phyloP scores from a whole-genome alignment of 306 rosid species.

The Datisca glomerata region DNA sequence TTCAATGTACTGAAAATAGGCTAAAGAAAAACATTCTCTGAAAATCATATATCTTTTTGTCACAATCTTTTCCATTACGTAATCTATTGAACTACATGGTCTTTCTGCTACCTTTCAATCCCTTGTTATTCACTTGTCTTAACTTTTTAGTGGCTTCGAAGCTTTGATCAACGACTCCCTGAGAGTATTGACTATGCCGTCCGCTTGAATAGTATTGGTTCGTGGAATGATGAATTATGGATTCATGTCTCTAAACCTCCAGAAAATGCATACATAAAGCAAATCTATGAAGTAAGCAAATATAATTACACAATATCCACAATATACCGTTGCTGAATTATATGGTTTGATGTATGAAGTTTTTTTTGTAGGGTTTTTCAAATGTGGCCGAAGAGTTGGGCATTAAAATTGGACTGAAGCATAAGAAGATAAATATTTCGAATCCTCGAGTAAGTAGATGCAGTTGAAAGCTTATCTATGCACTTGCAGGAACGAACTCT shows the following conservation, averaged over 20 bases:
- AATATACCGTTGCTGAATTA: slow-evolving; percentile 8
- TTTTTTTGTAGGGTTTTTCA: slow-evolving; percentile 77
- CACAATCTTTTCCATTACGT: too few relatives aligned
- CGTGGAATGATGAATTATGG: slow-evolving; percentile 90
- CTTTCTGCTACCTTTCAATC: too few relatives aligned
- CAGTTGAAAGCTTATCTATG: too few relatives aligned
- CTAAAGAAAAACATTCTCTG: too few relatives aligned
- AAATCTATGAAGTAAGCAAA: slow-evolving; percentile 70
- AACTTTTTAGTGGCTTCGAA: slow-evolving; percentile 82
- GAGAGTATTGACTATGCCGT: slow-evolving; percentile 94
- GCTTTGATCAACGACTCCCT: slow-evolving; percentile 89
- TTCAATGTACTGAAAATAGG: too few relatives aligned
- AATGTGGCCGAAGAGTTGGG: slow-evolving; percentile 81
- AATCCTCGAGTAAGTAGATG: slow-evolving; percentile 86
- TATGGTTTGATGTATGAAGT: slow-evolving; percentile 12
- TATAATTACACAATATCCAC: slow-evolving; percentile 10
- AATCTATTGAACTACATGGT: too few relatives aligned
- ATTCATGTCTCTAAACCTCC: slow-evolving; percentile 98
- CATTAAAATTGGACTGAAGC: slow-evolving; percentile 69
- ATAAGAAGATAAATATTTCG: slow-evolving; percentile 96
- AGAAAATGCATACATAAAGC: slow-evolving; percentile 80
- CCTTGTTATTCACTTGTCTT: too few relatives aligned
- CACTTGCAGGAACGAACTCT: too few relatives aligned
- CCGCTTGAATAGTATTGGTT: slow-evolving; percentile 86
- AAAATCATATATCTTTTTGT: too few relatives aligned